Evolutionary conservation across 2,329 filamentous ascomycete genomes (phyloP), one percentile per base, ranked within the genome.

Genomic region (Hymenoscyphus albidus): DNA sequence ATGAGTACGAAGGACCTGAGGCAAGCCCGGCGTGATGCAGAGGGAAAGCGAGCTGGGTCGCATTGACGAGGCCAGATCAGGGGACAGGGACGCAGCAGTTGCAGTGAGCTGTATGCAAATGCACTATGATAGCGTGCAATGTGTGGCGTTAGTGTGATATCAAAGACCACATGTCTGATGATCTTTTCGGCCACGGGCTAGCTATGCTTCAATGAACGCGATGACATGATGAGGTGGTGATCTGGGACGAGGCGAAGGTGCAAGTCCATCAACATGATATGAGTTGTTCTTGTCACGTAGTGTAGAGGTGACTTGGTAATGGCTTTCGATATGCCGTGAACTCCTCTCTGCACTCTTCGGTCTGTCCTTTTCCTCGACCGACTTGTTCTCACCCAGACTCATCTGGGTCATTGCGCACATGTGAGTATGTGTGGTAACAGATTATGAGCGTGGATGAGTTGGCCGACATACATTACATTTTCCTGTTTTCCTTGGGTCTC

Each of bases 341-440:
- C 58, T 59, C 7, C 55, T 35, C 31, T 58, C 31, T 58, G 14
- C 55, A 54, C 48, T 54, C 48, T 54, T 54, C 48, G 48, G 48
- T 54, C 44, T 62, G 62, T 55, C 42, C 64, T 58, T 44, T 48
- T 27, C 48, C 48, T 54, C 18, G 48, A 54, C 48, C 48, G 48
- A 54, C 10, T 14, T 54, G 48, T 64, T 64, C 58, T 65, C 62
- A 60, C 59, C 44, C 40, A 40, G 27, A 40, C 58, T 58, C 27
- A 22, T 61, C 14, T 61, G 32, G 32, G 44, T 13, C 31, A 61
- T 22, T 38, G 22, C 44, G 59, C 22, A 27, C 48, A 22, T 54
- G 18, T 54, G 48, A 54, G 48, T 22, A 22, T 54, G 48, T 54
- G 48, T 54, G 48, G 48, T 54, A 54, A 22, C 48, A 31, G 18